phyloP scores from a whole-genome alignment of 1,139 yeast genomes.

The Kluyveromyces sp. region DNA sequence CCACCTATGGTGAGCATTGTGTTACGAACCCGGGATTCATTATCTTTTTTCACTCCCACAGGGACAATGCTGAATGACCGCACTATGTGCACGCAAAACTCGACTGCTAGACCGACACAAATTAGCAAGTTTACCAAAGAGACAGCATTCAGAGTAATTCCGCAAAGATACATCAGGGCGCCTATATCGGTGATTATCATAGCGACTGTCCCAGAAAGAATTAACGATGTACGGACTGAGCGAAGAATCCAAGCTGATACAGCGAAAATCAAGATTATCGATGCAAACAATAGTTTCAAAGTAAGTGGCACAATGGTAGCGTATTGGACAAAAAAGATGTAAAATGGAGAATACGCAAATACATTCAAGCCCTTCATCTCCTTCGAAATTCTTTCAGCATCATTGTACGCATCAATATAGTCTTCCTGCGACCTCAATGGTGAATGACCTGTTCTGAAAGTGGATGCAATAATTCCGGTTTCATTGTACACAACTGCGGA shows the following conservation, averaged over 20 bases:
- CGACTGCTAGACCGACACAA: conserved; percentile 88
- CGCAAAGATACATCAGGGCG: conserved; percentile 72
- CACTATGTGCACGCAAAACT: conserved; percentile 82
- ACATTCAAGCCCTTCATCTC: conserved; percentile 54
- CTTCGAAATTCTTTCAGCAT: conserved; percentile 61
- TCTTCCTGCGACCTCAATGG: conserved; percentile 80
- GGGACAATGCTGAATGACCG: conserved; percentile 58
- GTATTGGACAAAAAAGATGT: conserved; percentile 88
- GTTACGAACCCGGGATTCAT: conserved; percentile 37
- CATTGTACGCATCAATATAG: conserved; percentile 71
- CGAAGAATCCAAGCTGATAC: conserved; percentile 59
- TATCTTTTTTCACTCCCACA: conserved; percentile 27
- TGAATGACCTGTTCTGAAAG: conserved; percentile 72
- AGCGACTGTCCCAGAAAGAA: conserved; percentile 52
- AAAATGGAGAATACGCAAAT: conserved; percentile 89
- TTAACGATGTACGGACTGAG: conserved; percentile 51
- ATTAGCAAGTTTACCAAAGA: conserved; percentile 81
- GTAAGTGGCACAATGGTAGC: conserved; percentile 54
- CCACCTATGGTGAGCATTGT: conserved; percentile 76
- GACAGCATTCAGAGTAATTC: conserved; percentile 79
- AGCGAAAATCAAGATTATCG: conserved; percentile 48
- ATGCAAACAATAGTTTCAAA: conserved; percentile 46
- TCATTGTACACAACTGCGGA: conserved; percentile 46
- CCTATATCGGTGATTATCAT: conserved; percentile 67
- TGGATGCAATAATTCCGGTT: conserved; percentile 47